These are phyloP conservation scores for Oidiodendron maius DNA, from an alignment of 495 filamentous ascomycete genomes.

Conservation along the genomic window DNA sequence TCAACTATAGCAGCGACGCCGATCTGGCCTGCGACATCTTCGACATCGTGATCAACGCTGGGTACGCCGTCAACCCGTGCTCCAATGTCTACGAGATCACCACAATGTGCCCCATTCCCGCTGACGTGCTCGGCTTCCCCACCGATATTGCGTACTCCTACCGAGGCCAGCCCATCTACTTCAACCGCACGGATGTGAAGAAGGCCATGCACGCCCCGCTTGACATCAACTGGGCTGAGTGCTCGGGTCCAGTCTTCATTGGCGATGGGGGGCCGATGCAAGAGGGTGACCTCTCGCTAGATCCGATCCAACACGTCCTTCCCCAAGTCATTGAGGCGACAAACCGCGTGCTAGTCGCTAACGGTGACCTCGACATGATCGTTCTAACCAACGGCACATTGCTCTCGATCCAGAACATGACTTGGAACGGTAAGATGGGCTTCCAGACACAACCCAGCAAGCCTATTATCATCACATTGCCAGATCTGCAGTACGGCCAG, in stretches of 20 bases:
- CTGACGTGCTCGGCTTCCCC: constrained; percentile 14
- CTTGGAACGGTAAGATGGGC: constrained; percentile 58
- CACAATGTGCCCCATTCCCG: constrained; percentile 36
- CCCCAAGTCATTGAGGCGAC: constrained; percentile 57
- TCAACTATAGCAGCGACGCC: constrained; percentile 6
- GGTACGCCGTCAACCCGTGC: constrained; percentile 49
- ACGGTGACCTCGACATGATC: constrained; percentile 56
- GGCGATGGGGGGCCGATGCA: constrained; percentile 18
- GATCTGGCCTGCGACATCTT: constrained; percentile 42
- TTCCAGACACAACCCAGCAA: constrained; percentile 42
- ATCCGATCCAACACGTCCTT: constrained; percentile 36
- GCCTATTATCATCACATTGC: constrained; percentile 25
- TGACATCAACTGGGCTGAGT: constrained; percentile 35
- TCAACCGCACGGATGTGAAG: constrained; percentile 52
- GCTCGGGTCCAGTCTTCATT: constrained; percentile 39
- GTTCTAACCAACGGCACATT: constrained; percentile 58
- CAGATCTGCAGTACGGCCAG: constrained; percentile 26
- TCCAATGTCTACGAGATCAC: constrained; percentile 55
- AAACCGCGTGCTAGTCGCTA: constrained; percentile 52
- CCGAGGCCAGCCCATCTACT: constrained; percentile 45
- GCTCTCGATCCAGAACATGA: constrained; percentile 62
- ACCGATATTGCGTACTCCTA: constrained; percentile 28
- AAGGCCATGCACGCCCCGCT: constrained; percentile 50
- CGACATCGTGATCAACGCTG: constrained; percentile 39
- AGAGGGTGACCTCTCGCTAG: constrained; percentile 19